Evolutionary conservation across 192 early-diverging fungal species (phyloP), one percentile per base, ranked within the genome.

Genomic region (Coemansia sp.): DNA sequence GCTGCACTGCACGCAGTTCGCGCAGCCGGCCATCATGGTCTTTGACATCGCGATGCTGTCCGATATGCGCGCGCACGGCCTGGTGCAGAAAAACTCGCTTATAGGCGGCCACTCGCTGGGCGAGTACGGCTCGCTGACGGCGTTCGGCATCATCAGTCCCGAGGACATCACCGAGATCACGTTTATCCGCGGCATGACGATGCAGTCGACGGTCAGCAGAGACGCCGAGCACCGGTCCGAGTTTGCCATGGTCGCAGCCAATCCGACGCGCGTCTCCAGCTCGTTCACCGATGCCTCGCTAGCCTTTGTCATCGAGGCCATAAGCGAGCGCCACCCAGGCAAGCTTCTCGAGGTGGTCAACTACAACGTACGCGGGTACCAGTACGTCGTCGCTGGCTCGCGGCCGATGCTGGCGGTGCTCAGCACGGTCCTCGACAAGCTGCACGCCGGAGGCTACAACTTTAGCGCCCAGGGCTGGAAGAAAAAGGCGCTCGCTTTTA

Each of bases 181-280:
- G 22, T 96, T 98, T 81, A 92, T 94, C 84, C 90, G 95, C 71
- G 95, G 95, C 66, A 92, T 94, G 91, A 94, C 93, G n/a, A 96
- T 98, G 95, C 95, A 96, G 84, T 82, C 89, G 39, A 90, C 93
- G 19, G 95, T 98, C 1, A 84, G 82, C 55, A 88, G 94, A 56
- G 94, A 95, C 58, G 68, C 72, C 1, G 29, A 81, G 22, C 85
- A 90, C 36, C 85, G 89, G n/a, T 96, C 95, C 50, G 84, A 91
- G 63, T 98, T 93, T 80, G 93, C 89, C 79, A 95, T 98, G 93
- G 87, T 87, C 57, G 95, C 95, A 47, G 91, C 92, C 60, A 95
- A 95, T 79, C 95, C 95, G 32, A 82, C 88, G 45, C 88, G 95
- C 67, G 91, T 96, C n/a, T 76, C 84, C 55, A 74, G 66, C 32